phyloP scores from a whole-genome alignment of 495 filamentous ascomycete genomes.

The Clavariopsis aquatica region DNA sequence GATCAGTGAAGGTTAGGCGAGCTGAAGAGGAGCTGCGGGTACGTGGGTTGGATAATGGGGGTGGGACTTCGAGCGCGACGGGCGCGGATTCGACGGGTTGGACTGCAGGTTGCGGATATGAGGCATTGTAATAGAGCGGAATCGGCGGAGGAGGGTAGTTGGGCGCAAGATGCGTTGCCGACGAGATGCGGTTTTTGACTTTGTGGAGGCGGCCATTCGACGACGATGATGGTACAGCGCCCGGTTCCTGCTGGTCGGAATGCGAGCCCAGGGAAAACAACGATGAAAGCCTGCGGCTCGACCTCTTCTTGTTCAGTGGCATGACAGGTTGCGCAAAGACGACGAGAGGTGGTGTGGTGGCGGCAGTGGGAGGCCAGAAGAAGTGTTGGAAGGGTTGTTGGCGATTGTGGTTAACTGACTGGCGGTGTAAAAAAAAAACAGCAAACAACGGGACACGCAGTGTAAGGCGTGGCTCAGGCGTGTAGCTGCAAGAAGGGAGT shows the following conservation, averaged over 20 bases:
- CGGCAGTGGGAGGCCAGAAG: neutral
- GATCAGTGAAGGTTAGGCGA: neutral
- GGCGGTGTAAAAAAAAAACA: neutral
- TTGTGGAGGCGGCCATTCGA: constrained; percentile 19
- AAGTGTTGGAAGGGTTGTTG: neutral
- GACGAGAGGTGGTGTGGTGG: constrained; percentile 3
- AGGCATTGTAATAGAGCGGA: constrained; percentile 3
- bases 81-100: constrained; percentile 21
- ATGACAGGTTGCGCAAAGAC: neutral
- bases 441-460: neutral
- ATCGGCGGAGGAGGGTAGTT: constrained; percentile 22
- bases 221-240: constrained; percentile 17
- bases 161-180: constrained; percentile 18
- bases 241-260: neutral
- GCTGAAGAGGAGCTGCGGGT: constrained; percentile 26
- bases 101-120: constrained; percentile 7
- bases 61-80: constrained; percentile 21
- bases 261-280: constrained; percentile 19
- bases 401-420: neutral
- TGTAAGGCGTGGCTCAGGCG: neutral
- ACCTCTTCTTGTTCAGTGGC: constrained; percentile 19
- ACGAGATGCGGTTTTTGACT: constrained; percentile 26
- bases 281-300: constrained; percentile 31
- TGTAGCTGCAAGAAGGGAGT: neutral
- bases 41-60: constrained; percentile 8